Base-by-base conservation (phyloP, 1,284 basidiomycete genomes). In the Puccinia horiana region DNA sequence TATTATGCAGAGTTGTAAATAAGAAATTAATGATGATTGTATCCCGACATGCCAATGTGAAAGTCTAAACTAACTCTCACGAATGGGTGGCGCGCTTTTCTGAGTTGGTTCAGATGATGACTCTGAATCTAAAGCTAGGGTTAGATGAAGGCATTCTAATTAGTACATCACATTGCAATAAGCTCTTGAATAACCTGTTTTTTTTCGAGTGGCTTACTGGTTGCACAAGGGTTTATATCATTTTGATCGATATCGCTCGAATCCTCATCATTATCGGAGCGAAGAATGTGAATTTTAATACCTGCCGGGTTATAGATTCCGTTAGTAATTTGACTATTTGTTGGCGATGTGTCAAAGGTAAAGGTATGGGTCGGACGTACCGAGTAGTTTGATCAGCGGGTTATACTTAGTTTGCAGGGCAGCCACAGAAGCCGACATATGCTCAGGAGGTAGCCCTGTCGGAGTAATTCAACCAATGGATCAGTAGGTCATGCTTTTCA, bases 381-480 rank as follows among this genome's bases (percentile, higher is more conserved):
- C 69, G 29, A 81, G 79, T 11, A 81, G 42, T 63, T 81, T 74
- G 49, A 81, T 72, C 42, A 81, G 32, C 26, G 79, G 79, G 56
- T 81, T 81, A 52, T 73, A 72, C 61, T 81, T 81, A 35, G 32
- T 70, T 74, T 81, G 79, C n/a, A 63, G 52, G 40, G 49, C 69
- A n/a, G 79, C 79, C 20, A 49, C 56, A 42, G 79, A 52, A 29
- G 69, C 40, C 8, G 79, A 32, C 79, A 81, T 81, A 65, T 81
- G 42, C 44, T 81, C 79, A 26, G 79, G 79, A 9, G 79, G 70
- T 47, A 40, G 54, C 35, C 56, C 79, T 73, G 37, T 54, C 9
- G 49, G n/a, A 35, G 26, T 26, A 58, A 42, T 42, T 23, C 54
- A 58, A 42, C 20, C 42, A 29, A 52, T 6, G 23, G 52, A 72